Conservation (phyloP, 148 eudicot genomes). For the Silene latifolia region DNA sequence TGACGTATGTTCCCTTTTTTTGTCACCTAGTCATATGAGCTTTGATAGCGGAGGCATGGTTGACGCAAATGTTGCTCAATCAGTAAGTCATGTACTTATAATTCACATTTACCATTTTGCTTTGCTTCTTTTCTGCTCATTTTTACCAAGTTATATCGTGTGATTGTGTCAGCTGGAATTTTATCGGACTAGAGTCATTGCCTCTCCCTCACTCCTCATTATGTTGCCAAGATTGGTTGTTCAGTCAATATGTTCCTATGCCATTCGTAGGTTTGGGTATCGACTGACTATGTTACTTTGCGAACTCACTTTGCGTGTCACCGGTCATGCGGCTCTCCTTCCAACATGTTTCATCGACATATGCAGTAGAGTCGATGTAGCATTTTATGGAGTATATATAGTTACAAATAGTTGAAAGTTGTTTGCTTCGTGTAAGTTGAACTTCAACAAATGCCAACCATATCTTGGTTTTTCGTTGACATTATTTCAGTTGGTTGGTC, state of each 20-base stretch:
- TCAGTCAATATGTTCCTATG: neutral
- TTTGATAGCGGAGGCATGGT: conserved; percentile 43
- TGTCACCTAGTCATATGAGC: conserved; percentile 40
- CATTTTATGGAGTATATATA: neutral
- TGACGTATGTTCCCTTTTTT: conserved; percentile 20
- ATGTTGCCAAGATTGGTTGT: neutral
- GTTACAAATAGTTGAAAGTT: neutral
- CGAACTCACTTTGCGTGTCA: too few species aligned
- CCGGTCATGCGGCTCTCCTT: neutral
- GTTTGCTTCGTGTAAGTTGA: neutral
- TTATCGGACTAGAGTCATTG: neutral
- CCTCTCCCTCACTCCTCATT: neutral
- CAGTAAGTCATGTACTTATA: conserved; percentile 30
- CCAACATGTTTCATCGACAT: neutral
- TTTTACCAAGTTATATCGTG: neutral
- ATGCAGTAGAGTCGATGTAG: neutral
- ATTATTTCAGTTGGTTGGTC: neutral
- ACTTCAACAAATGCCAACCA: neutral
- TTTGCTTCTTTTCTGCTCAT: neutral
- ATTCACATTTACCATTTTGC: neutral
- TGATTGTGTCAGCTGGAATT: neutral
- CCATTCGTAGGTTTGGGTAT: neutral
- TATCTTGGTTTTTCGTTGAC: neutral
- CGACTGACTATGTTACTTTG: neutral
- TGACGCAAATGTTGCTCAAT: conserved; percentile 30